These are phyloP conservation scores for Francoa sonchifolia DNA, from an alignment of 441 rosid genomes.

Conservation along the genomic window DNA sequence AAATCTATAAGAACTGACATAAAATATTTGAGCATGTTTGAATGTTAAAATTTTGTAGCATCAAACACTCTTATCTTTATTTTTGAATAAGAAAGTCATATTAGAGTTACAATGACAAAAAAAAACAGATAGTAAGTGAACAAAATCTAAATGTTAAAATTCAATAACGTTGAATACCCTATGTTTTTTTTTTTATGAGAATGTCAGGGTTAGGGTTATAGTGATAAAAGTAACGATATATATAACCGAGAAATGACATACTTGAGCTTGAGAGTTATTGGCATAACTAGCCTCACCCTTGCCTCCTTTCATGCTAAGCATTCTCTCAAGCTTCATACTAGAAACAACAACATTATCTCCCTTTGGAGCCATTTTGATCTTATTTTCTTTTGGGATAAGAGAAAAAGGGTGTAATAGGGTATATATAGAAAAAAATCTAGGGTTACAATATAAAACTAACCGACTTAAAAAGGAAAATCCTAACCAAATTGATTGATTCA, in stretches of 20 bases:
- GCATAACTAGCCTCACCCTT: constrained; percentile 86
- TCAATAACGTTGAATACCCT: too few relatives aligned
- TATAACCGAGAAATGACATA: not conserved
- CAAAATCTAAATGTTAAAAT: too few relatives aligned
- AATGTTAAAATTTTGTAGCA: too few relatives aligned
- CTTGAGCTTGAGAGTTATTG: constrained; percentile 84
- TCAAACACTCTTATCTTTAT: too few relatives aligned
- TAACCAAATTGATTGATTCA: too few relatives aligned
- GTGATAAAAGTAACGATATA: not conserved
- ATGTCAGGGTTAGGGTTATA: too few relatives aligned
- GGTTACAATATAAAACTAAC: constrained; percentile 8
- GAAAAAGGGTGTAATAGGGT: not conserved
- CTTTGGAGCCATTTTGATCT: constrained; percentile 33
- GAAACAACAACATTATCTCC: constrained; percentile 59
- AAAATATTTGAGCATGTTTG: too few relatives aligned
- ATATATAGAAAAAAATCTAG: constrained; percentile 3
- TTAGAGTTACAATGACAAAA: not conserved
- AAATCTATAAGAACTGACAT: too few relatives aligned
- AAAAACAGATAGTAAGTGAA: too few relatives aligned
- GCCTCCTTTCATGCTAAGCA: constrained; percentile 92
- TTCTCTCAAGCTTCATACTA: constrained; percentile 58
- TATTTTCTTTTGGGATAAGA: not conserved
- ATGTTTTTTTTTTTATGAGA: too few relatives aligned
- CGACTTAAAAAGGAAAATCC: too few relatives aligned
- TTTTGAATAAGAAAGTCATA: too few relatives aligned